These are phyloP conservation scores for Calvatia gigantea DNA, from an alignment of 768 basidiomycete species.

Conservation along the genomic window DNA sequence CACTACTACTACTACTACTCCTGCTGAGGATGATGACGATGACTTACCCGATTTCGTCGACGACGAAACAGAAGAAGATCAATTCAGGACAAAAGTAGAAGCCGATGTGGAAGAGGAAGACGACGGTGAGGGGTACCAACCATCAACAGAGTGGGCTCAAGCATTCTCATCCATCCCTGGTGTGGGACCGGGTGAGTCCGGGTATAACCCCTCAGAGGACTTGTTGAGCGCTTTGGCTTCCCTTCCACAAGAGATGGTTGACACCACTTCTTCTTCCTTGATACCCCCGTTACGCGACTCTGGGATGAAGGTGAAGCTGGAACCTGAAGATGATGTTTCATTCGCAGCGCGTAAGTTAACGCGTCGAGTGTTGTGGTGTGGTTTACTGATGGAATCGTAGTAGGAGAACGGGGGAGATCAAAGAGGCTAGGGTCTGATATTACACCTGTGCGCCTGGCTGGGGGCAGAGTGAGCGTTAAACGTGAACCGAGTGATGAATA, in stretches of 20 bases:
- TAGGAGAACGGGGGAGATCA: not conserved
- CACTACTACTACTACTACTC: too few species aligned
- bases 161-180: not conserved
- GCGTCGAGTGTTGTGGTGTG: too few species aligned
- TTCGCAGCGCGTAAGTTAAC: not conserved
- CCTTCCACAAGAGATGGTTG: constrained; percentile 8
- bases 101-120: constrained; percentile 6
- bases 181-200: too few species aligned
- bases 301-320: not conserved
- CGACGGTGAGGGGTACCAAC: constrained; percentile 7
- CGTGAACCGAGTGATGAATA: not conserved
- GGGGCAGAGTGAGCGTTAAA: not conserved
- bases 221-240: constrained; percentile 10
- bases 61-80: not conserved
- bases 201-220: not conserved
- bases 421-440: not conserved
- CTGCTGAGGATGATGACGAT: not conserved
- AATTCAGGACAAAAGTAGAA: constrained; percentile 3
- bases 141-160: constrained; percentile 7
- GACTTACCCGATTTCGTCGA: not conserved
- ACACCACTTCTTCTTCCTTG: not conserved
- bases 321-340: not conserved
- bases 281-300: not conserved
- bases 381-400: not conserved
- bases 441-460: not conserved